Evolutionary conservation across 345 rosid genomes (phyloP).

Genomic region (Laguncularia racemosa): DNA sequence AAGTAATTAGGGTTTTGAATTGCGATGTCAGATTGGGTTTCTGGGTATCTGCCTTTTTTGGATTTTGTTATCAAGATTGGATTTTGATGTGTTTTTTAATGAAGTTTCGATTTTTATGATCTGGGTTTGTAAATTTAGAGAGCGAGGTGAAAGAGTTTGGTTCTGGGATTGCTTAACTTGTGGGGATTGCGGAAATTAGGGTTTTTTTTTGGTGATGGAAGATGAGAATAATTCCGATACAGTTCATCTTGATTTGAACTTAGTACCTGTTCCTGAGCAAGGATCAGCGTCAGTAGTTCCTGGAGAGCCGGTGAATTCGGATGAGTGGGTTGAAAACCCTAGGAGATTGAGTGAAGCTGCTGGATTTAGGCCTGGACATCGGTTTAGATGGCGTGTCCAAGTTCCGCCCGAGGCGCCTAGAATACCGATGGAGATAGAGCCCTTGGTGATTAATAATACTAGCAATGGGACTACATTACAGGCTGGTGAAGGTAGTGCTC

Average conservation of each 20-base stretch:
- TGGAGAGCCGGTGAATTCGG: conserved; percentile 43
- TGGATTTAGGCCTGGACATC: conserved; percentile 37
- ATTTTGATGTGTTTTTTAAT: too few species aligned
- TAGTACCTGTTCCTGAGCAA: conserved; percentile 78
- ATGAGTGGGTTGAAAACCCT: conserved; percentile 50
- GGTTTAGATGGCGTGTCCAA: conserved; percentile 51
- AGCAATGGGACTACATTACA: conserved; percentile 42
- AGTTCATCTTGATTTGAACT: conserved; percentile 95
- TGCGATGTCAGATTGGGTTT: too few species aligned
- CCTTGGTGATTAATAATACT: conserved; percentile 35
- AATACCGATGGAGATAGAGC: conserved; percentile 53
- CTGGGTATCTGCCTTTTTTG: too few species aligned
- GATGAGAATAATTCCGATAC: conserved; percentile 66
- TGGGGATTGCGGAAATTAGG: background rate
- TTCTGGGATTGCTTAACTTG: background rate
- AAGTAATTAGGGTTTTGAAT: too few species aligned
- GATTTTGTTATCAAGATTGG: too few species aligned
- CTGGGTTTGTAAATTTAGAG: background rate
- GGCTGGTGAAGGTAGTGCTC: conserved; percentile 82
- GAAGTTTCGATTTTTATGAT: background rate
- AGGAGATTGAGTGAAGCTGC: conserved; percentile 56
- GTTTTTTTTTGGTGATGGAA: conserved; percentile 30
- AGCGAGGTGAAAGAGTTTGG: background rate
- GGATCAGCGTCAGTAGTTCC: conserved; percentile 30
- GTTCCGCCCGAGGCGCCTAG: conserved; percentile 35